phyloP scores from a whole-genome alignment of 306 rosid genomes.

The Dalbergia cultrata region DNA sequence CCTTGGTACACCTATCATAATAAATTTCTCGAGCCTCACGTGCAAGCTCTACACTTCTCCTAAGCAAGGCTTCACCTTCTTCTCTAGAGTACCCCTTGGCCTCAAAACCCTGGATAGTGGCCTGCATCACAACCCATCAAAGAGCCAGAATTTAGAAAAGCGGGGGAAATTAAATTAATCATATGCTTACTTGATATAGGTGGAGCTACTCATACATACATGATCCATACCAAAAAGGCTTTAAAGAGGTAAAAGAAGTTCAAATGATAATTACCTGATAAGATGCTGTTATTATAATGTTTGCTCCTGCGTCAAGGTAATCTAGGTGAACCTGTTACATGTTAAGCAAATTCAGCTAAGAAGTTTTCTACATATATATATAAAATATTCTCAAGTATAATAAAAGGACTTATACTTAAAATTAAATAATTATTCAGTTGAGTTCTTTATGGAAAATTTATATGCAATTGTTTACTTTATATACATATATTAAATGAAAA shows the following conservation, averaged over 20 bases:
- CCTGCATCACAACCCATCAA: slow-evolving; percentile 54
- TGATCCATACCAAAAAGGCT: background rate
- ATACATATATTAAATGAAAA: too few species aligned
- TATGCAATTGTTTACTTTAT: too few species aligned
- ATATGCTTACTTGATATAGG: background rate
- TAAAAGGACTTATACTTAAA: background rate
- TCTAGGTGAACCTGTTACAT: slow-evolving; percentile 83
- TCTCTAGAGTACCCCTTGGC: slow-evolving; percentile 79
- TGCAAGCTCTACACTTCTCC: slow-evolving; percentile 86
- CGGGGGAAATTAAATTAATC: background rate
- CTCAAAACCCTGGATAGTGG: slow-evolving; percentile 90
- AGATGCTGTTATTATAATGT: slow-evolving; percentile 81
- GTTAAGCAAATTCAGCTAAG: slow-evolving; percentile 6
- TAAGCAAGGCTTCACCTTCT: slow-evolving; percentile 69
- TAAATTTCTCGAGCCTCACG: slow-evolving; percentile 78
- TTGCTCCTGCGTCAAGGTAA: slow-evolving; percentile 94
- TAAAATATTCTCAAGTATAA: too few species aligned
- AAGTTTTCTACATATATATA: too few species aligned
- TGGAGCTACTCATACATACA: background rate
- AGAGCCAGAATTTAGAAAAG: background rate
- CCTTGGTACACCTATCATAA: slow-evolving; percentile 64
- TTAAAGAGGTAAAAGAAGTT: background rate
- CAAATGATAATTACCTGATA: slow-evolving; percentile 73
- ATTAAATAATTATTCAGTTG: too few species aligned
- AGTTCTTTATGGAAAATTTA: too few species aligned